phyloP scores from a whole-genome alignment of 2,329 filamentous ascomycete species.

The Pseudogymnoascus destructans region DNA sequence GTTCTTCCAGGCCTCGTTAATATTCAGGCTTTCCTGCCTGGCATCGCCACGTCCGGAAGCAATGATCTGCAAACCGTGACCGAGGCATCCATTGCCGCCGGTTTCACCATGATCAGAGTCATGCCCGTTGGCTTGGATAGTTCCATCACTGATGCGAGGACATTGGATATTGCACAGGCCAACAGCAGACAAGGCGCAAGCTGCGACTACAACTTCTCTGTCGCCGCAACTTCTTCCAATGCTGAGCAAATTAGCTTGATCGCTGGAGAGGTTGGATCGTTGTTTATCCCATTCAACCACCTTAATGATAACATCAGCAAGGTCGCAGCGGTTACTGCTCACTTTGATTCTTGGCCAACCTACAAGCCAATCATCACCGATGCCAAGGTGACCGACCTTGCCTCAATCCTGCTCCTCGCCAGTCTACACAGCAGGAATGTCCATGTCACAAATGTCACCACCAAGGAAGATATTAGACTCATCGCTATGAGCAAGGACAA shows the following conservation, averaged over 20 bases:
- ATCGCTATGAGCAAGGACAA: conserved; percentile 70
- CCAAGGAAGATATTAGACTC: conserved; percentile 64
- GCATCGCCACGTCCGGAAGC: conserved; percentile 50
- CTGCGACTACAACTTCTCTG: conserved; percentile 72
- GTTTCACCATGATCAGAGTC: conserved; percentile 69
- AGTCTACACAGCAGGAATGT: conserved; percentile 67
- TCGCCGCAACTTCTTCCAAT: conserved; percentile 60
- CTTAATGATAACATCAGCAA: conserved; percentile 74
- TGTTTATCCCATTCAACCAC: conserved; percentile 72
- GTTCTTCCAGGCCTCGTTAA: conserved; percentile 66
- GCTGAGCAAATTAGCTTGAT: conserved; percentile 62
- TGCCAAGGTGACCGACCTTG: conserved; percentile 66
- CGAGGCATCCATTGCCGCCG: conserved; percentile 59
- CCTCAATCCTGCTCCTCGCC: conserved; percentile 65
- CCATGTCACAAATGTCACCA: conserved; percentile 70
- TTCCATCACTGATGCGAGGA: conserved; percentile 58
- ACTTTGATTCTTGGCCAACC: conserved; percentile 65
- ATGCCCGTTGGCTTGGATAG: conserved; percentile 64
- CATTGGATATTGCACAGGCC: conserved; percentile 58
- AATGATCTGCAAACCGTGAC: conserved; percentile 57
- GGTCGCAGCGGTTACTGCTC: conserved; percentile 63
- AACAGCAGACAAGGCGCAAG: conserved; percentile 54
- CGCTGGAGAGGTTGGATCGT: conserved; percentile 59
- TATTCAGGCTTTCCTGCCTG: conserved; percentile 67
- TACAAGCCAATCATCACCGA: conserved; percentile 74